Evolutionary conservation across 163 green algal genomes (phyloP).

Genomic region (Scenedesmus sp.): DNA sequence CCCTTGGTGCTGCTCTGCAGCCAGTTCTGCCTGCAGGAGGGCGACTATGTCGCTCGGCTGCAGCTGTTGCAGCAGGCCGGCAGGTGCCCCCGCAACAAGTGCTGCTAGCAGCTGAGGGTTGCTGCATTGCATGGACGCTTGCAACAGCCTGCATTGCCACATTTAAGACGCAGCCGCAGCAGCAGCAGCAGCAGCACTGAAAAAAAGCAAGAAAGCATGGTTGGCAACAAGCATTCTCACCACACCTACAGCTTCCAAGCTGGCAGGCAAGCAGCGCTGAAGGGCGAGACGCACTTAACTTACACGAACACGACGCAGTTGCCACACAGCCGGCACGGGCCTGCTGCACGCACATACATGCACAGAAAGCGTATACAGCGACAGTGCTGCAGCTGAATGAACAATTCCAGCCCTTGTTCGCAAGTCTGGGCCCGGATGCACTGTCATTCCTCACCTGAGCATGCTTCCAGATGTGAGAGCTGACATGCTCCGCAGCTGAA

Average conservation of each 20-base stretch:
- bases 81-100: background rate
- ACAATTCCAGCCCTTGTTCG: too few relatives aligned
- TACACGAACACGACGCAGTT: too few relatives aligned
- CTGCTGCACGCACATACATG: too few relatives aligned
- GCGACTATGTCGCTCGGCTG: background rate
- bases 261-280: too few relatives aligned
- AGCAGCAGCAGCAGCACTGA: background rate
- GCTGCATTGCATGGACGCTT: background rate
- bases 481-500: background rate
- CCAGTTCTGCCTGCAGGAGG: background rate
- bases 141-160: background rate
- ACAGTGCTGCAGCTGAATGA: too few relatives aligned
- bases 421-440: too few relatives aligned
- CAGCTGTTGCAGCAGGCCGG: slow-evolving; percentile 1
- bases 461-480: background rate
- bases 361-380: too few relatives aligned
- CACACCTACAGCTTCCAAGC: too few relatives aligned
- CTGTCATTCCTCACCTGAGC: background rate
- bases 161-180: background rate
- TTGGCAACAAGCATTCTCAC: too few relatives aligned
- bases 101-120: background rate
- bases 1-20: background rate
- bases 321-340: too few relatives aligned
- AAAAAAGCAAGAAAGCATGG: too few relatives aligned
- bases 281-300: too few relatives aligned